Evolutionary conservation across 2,329 filamentous ascomycete genomes (phyloP), one percentile per base, ranked within the genome.

Genomic region (Fusarium continuum): DNA sequence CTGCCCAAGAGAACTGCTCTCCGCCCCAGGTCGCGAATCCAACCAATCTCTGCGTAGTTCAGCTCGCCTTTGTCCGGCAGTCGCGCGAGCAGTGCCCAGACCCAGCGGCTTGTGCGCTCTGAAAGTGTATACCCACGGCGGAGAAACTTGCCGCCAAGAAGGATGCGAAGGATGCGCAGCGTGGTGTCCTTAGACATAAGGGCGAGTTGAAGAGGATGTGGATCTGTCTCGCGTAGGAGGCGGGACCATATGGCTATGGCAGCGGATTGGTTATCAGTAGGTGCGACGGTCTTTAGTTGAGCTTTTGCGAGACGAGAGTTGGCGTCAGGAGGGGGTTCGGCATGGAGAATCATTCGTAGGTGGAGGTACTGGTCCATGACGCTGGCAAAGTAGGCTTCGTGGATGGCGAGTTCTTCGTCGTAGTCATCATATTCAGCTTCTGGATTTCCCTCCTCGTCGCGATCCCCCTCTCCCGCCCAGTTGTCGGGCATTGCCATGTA

Each of bases 31-130:
- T 95, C 91, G 45, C 94, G 83, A 23, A 97, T 80, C 70, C 88
- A 86, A 6, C 88, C 89, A 26, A 96, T 85, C 70, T 95, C 90
- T 36, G 87, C 85, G 62, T 91, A 90, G 59, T 87, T 86, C 73
- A 97, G 79, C 74, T 91, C 88, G 2, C 92, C 92, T 9, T 86
- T 79, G 29, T 91, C 90, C 1, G 91, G 88, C 55, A 94, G 82
- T 54, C 88, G 85, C 4, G 91, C 92, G 38, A 97, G 80, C 54
- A 97, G 76, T 0, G 90, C 88, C 93, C 93, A 97, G 5, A 91
- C 80, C 94, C 94, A 98, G 14, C 87, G 83, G 57, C 92, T 93
- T 5, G 91, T 87, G 41, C 88, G 84, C 68, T 85, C 83, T 22
- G 86, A 81, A 25, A 92, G 79, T 25, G 83, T 81, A 19, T 80